Base-by-base conservation (phyloP, 352 stramenopile species). In the Phytopythium kandeliae region DNA sequence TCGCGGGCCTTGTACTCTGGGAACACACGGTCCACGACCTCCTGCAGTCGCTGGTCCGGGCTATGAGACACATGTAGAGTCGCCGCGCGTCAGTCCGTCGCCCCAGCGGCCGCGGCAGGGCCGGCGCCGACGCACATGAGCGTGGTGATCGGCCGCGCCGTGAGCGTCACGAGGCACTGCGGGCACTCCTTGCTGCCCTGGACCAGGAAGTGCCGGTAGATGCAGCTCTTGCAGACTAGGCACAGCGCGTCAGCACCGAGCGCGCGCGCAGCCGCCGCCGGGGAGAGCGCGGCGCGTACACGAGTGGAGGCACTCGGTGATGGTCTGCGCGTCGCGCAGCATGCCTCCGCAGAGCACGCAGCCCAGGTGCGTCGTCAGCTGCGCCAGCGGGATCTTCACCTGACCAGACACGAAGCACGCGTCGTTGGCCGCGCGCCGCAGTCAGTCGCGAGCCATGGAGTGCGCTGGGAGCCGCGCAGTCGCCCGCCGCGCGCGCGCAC, bases 151-250 rank as follows among this genome's bases (percentile, higher is more conserved):
- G 76, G 72, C 16, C 77, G 64, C 30, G 79, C 63, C 45, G 58
- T 81, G 52, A 87, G 69, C 57, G 54, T 52, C 42, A 77, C 67
- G 55, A 68, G 57, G 61, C 78, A 92, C 48, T 85, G 74, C 3
- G 78, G 77, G 49, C 81, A 92, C 37, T 67, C 58, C 9, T 60
- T 55, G 47, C 71, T 76, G 37, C 75, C 74, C 31, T 86, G 69
- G 2, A 87, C 63, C 30, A 88, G 59, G 36, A 93, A 86, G 43
- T 89, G 72, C 5, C 75, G 75, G 58, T 86, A 89, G 54, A 93
- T 86, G 64, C 82, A 93, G 58, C 74, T 90, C 63, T 93, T 93
- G 51, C 82, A 93, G 63, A 93, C 79, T 91, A n/a, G 19, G 2
- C 17, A 38, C 37, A n/a, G 17, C 0, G 11, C 40, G 45, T 48